Evolutionary conservation across 495 filamentous ascomycete genomes (phyloP).

Genomic region (Penicillium angulare): DNA sequence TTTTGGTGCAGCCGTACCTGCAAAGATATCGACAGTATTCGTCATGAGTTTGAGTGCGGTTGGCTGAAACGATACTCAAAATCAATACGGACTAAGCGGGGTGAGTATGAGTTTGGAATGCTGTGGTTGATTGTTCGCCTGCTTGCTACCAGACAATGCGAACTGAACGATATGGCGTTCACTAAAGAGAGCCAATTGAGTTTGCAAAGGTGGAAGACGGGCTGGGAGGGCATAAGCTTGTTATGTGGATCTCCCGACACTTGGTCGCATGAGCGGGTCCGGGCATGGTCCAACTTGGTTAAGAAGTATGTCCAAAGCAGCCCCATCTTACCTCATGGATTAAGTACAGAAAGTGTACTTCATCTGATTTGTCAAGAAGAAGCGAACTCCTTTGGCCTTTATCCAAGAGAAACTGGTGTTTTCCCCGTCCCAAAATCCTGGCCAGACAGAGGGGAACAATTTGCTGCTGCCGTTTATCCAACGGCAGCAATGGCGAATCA

Average conservation of each 20-base stretch:
- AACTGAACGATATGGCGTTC: neutral
- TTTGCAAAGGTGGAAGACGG: slow-evolving; percentile 10
- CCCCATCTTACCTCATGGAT: slow-evolving; percentile 21
- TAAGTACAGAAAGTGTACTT: slow-evolving; percentile 22
- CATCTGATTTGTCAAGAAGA: slow-evolving; percentile 39
- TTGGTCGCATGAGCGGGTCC: slow-evolving; percentile 36
- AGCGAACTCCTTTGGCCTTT: slow-evolving; percentile 42
- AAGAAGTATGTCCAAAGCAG: slow-evolving; percentile 36
- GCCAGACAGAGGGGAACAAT: slow-evolving; percentile 34
- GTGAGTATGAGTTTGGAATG: slow-evolving; percentile 43
- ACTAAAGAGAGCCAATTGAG: neutral
- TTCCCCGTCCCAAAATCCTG: slow-evolving; percentile 14
- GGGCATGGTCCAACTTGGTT: slow-evolving; percentile 29
- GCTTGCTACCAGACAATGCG: slow-evolving; percentile 25
- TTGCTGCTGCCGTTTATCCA: slow-evolving; percentile 40
- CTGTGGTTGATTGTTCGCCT: slow-evolving; percentile 41
- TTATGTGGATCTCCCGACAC: slow-evolving; percentile 35
- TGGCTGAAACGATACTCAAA: slow-evolving; percentile 33
- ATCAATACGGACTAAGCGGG: slow-evolving; percentile 31
- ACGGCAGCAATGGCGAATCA: slow-evolving; percentile 39
- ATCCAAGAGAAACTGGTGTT: slow-evolving; percentile 37
- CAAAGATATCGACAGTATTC: slow-evolving; percentile 18
- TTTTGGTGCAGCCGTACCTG: slow-evolving; percentile 32
- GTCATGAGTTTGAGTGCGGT: slow-evolving; percentile 37
- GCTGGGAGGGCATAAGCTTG: slow-evolving; percentile 33